Conservation (phyloP, 768 basidiomycete genomes). For the Leccinum sublutescens region DNA sequence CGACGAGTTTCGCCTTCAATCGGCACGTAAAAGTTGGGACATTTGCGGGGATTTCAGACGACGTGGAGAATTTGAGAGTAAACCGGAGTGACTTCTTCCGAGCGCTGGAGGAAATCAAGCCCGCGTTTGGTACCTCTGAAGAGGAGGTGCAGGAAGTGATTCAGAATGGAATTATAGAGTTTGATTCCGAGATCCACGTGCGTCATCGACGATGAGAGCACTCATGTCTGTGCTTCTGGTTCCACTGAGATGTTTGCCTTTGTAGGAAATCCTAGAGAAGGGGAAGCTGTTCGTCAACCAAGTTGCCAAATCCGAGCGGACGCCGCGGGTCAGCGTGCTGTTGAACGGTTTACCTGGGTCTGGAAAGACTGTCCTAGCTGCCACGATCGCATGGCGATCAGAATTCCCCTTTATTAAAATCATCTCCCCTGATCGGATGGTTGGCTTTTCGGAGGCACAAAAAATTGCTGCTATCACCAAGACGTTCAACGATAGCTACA, state of each 20-base stretch:
- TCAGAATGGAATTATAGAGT: slow-evolving; percentile 96
- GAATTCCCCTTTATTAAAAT: slow-evolving; percentile 97
- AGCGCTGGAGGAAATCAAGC: slow-evolving; percentile 91
- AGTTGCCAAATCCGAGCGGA: slow-evolving; percentile 84
- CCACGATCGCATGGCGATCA: slow-evolving; percentile 91
- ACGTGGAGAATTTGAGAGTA: slow-evolving; percentile 91
- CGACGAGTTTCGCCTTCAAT: slow-evolving; percentile 97
- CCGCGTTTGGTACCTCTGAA: slow-evolving; percentile 96
- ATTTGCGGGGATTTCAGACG: slow-evolving; percentile 93
- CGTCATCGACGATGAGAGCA: not conserved
- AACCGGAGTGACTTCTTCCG: slow-evolving; percentile 83
- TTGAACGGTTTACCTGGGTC: slow-evolving; percentile 88
- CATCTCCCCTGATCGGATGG: slow-evolving; percentile 94
- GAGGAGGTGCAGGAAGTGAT: slow-evolving; percentile 92
- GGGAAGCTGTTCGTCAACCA: slow-evolving; percentile 92
- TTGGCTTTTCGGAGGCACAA: slow-evolving; percentile 89
- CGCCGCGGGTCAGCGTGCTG: slow-evolving; percentile 87
- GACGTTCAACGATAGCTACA: slow-evolving; percentile 93
- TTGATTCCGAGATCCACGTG: slow-evolving; percentile 71
- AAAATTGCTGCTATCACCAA: slow-evolving; percentile 92
- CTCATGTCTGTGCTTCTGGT: slow-evolving; percentile 1
- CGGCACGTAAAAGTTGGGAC: slow-evolving; percentile 98
- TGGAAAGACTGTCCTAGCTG: slow-evolving; percentile 94
- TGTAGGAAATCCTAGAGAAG: slow-evolving; percentile 79
- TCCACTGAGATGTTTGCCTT: slow-evolving; percentile 4